A percentile compares a stretch with the other conserved stretches of the same genome.
Conservation (phyloP, 2,329 filamentous ascomycete genomes). For the Didymellaceae sp. region DNA sequence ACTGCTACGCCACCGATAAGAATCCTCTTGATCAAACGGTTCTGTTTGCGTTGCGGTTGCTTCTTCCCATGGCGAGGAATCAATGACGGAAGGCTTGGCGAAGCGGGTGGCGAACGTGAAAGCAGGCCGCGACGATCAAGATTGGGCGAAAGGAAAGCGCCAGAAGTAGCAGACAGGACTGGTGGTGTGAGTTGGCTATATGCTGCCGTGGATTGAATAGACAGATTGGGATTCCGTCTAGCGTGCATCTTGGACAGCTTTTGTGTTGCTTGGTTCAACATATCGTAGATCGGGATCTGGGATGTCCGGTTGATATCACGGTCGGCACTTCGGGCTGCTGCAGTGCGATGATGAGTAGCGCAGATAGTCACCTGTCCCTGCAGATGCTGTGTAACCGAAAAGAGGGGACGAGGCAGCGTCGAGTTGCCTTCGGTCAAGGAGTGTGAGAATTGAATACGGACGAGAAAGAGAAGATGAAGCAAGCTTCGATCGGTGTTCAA, state of each 20-base stretch:
- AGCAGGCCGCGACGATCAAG: conserved; percentile 62
- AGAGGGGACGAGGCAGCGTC: conserved; percentile 23
- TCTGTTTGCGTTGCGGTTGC: conserved; percentile 58
- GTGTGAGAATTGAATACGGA: conserved; percentile 18
- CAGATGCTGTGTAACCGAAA: conserved; percentile 27
- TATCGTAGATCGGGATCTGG: conserved; percentile 26
- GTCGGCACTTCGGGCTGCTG: conserved; percentile 12
- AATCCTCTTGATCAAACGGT: conserved; percentile 64
- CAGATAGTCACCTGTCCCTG: conserved; percentile 33
- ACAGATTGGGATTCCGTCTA: conserved; percentile 55
- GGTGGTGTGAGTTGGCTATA: conserved; percentile 45
- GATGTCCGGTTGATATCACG: conserved; percentile 9
- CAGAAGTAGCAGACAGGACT: conserved; percentile 41
- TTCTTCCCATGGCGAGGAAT: conserved; percentile 70
- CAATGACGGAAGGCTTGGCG: conserved; percentile 72
- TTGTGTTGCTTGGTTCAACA: conserved; percentile 46
- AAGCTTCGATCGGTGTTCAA: conserved; percentile 8
- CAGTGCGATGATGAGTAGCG: conserved; percentile 21
- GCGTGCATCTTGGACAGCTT: conserved; percentile 53
- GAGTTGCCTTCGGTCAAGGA: conserved; percentile 18
- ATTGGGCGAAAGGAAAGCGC: conserved; percentile 45
- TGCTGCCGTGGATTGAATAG: conserved; percentile 50
- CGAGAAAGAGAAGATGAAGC: conserved; percentile 27
- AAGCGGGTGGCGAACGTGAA: conserved; percentile 72
- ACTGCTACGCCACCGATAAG: conserved; percentile 60